phyloP scores from a whole-genome alignment of 2,329 filamentous ascomycete genomes.

The Phyllosticta citribraziliensis region DNA sequence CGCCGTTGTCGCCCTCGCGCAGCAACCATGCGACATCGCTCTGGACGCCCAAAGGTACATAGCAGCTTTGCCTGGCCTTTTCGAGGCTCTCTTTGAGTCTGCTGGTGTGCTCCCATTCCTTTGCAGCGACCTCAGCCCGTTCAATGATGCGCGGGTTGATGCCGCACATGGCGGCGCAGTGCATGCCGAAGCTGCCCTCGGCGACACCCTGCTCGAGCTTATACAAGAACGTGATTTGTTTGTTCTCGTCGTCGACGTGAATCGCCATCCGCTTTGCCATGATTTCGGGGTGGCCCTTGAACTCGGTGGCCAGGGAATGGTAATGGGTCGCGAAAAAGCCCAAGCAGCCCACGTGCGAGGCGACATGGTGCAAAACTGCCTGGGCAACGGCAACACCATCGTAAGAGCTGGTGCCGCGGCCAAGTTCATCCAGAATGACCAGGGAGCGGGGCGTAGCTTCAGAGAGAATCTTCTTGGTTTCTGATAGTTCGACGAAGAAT shows the following conservation, averaged over 20 bases:
- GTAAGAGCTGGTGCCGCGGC: slow-evolving; percentile 88
- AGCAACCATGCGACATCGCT: slow-evolving; percentile 79
- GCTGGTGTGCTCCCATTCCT: slow-evolving; percentile 91
- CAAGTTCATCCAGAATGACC: slow-evolving; percentile 93
- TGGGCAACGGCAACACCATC: slow-evolving; percentile 95
- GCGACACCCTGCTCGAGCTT: slow-evolving; percentile 88
- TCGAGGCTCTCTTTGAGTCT: slow-evolving; percentile 78
- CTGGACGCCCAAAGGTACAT: slow-evolving; percentile 74
- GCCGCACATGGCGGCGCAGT: slow-evolving; percentile 96
- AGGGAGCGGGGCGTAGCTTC: slow-evolving; percentile 90
- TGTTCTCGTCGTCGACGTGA: slow-evolving; percentile 72
- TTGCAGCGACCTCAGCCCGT: slow-evolving; percentile 76
- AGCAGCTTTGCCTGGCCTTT: slow-evolving; percentile 57
- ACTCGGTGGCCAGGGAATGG: slow-evolving; percentile 86
- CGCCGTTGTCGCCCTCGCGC: slow-evolving; percentile 39
- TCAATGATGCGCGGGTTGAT: slow-evolving; percentile 77
- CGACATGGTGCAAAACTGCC: slow-evolving; percentile 91
- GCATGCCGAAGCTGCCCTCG: slow-evolving; percentile 97
- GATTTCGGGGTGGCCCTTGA: slow-evolving; percentile 81
- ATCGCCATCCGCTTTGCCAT: slow-evolving; percentile 85
- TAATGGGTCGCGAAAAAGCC: slow-evolving; percentile 99
- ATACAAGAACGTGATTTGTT: slow-evolving; percentile 93
- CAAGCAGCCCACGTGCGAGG: slow-evolving; percentile 82
- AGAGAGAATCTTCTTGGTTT: slow-evolving; percentile 94
- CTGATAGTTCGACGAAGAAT: slow-evolving; percentile 94